Evolutionary conservation across 2,329 filamentous ascomycete species (phyloP), one percentile per base, ranked within the genome.

Genomic region (Aquanectria penicillioides): DNA sequence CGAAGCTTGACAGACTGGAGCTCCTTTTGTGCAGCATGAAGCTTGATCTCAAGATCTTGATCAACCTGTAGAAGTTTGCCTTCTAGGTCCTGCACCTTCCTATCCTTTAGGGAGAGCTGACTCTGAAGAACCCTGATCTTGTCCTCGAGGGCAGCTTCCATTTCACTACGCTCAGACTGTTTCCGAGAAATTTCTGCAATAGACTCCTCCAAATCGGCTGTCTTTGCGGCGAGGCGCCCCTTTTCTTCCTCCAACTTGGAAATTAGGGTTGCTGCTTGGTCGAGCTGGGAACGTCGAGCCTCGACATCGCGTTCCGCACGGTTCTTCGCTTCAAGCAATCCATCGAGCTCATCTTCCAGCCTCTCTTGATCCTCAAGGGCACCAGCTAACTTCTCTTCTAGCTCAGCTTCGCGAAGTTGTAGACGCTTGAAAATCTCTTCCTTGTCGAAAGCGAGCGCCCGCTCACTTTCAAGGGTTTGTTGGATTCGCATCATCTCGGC

Each of bases 371-470:
- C 96, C 18, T 97, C 91, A 59, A 98, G 87, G 25, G 94, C 94
- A 33, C 92, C 94, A 31, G 93, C 86, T 23, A 99, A 85, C 78
- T 98, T 97, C 71, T 99, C 96, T 49, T 90, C 92, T 4, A 99
- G 84, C 73, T 99, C 94, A 10, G 88, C 85, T 76, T 99, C 95
- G n/a, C 95, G 90, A 50, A 89, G 81, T 72, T 97, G 95, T 18
- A 99, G 82, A n/a, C 96, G 88, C 73, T 94, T 96, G 82, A 98
- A 99, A 59, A 99, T 99, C 71, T 99, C 95, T 73, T 99, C 96
- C 74, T 99, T 99, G 77, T 99, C 95, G 5, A 99, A 81, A 1
- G 95, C 95, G 36, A 99, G 83, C n/a, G 94, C 92, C 46, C 95
- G 88, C 76, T 99, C 96, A 65, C 94, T 97, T 75, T 99, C 96